A percentile compares a stretch with the other conserved stretches of the same genome.
Evolutionary conservation across 2,329 filamentous ascomycete genomes (phyloP).

Genomic region (Colletotrichum sp.): DNA sequence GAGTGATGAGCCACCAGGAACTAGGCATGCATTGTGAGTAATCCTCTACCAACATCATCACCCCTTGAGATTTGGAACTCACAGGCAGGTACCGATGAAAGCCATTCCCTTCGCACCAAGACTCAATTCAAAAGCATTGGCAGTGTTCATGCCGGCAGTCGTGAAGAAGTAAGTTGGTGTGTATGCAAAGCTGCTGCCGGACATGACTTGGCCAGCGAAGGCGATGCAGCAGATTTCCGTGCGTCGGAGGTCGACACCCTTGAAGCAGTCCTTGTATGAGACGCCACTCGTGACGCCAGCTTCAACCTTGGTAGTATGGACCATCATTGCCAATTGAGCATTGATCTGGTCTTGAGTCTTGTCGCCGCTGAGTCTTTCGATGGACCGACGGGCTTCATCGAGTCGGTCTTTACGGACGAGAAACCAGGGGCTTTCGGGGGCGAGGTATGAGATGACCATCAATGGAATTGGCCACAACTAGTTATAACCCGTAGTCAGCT

Average conservation of each 20-base stretch:
- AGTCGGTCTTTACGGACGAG: constrained; percentile 41
- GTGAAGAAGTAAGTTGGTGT: constrained; percentile 52
- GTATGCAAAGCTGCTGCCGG: constrained; percentile 44
- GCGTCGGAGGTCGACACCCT: constrained; percentile 45
- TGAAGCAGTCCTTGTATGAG: constrained; percentile 53
- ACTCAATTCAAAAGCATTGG: constrained; percentile 43
- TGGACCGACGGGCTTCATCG: constrained; percentile 36
- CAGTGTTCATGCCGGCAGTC: constrained; percentile 44
- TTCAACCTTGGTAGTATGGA: constrained; percentile 44
- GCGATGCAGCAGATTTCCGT: constrained; percentile 48
- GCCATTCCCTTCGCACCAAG: constrained; percentile 45
- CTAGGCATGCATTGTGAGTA: constrained; percentile 36
- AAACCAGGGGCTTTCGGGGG: constrained; percentile 51
- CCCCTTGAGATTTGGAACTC: background rate
- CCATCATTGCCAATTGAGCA: constrained; percentile 28
- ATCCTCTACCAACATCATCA: background rate
- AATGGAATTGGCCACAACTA: constrained; percentile 41
- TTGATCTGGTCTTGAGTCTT: constrained; percentile 20
- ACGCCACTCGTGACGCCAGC: constrained; percentile 42
- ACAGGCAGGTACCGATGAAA: constrained; percentile 40
- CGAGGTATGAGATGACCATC: constrained; percentile 38
- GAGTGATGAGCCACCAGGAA: constrained; percentile 48
- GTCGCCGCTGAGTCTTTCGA: constrained; percentile 33
- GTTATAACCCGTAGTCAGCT: background rate
- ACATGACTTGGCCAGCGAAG: constrained; percentile 46